phyloP scores from a whole-genome alignment of 371 early-diverging fungal genomes.

The Amoeboradix gromovi region DNA sequence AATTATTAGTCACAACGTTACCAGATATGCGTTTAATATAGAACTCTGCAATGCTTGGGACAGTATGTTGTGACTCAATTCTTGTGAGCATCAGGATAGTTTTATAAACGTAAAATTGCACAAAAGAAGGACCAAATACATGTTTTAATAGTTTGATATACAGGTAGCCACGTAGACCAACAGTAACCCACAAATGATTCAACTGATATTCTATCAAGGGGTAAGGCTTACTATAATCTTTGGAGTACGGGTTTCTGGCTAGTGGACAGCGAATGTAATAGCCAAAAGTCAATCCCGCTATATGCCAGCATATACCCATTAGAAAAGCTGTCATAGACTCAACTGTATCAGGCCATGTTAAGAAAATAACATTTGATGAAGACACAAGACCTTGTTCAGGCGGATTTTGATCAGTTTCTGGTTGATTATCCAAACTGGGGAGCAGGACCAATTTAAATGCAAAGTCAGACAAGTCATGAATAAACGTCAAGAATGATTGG shows the following conservation, averaged over 20 bases:
- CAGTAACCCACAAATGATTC: not conserved
- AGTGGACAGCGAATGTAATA: not conserved
- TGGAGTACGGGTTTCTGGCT: not conserved
- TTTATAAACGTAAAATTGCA: not conserved
- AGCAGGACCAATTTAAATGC: not conserved
- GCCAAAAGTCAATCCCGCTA: not conserved
- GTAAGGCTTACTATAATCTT: not conserved
- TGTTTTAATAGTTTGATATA: not conserved
- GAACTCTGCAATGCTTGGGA: not conserved
- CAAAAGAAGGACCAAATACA: not conserved
- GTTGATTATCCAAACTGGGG: not conserved
- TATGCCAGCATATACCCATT: not conserved
- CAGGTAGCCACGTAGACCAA: not conserved
- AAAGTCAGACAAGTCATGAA: not conserved
- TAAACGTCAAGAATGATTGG: not conserved
- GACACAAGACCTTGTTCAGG: not conserved
- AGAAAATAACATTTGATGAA: not conserved
- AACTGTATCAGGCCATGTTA: not conserved
- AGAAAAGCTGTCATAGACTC: not conserved
- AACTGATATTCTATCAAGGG: not conserved
- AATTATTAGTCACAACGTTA: not conserved
- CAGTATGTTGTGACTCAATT: not conserved
- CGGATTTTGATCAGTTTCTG: not conserved
- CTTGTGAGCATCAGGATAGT: not conserved
- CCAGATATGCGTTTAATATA: not conserved